These are phyloP conservation scores for Fermentozyma sake DNA, from an alignment of 1,139 yeast species.

Conservation along the genomic window DNA sequence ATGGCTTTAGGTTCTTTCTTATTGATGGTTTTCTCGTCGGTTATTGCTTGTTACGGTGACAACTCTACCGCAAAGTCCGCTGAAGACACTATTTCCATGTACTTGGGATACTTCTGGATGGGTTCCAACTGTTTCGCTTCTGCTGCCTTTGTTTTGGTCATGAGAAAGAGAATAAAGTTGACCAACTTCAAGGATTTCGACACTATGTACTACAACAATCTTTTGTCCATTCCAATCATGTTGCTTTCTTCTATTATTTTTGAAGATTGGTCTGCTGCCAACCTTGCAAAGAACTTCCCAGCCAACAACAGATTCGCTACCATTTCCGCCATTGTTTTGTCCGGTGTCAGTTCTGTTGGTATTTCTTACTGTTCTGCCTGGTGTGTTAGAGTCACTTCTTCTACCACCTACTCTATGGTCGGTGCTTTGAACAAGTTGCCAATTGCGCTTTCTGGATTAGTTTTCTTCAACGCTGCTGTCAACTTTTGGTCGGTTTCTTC, in stretches of 20 bases:
- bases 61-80: slow-evolving; percentile 31
- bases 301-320: slow-evolving; percentile 61
- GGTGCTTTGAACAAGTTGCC: slow-evolving; percentile 98
- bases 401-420: slow-evolving; percentile 98
- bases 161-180: slow-evolving; percentile 96
- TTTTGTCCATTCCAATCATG: slow-evolving; percentile 86
- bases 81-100: slow-evolving; percentile 40
- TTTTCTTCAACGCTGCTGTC: slow-evolving; percentile 92
- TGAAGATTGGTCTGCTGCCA: slow-evolving; percentile 90
- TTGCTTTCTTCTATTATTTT: slow-evolving; percentile 66
- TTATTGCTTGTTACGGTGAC: slow-evolving; percentile 88
- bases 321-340: slow-evolving; percentile 77
- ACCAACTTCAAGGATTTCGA: slow-evolving; percentile 97
- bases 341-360: slow-evolving; percentile 93
- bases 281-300: slow-evolving; percentile 76
- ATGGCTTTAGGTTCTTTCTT: slow-evolving; percentile 86
- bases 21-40: slow-evolving; percentile 88
- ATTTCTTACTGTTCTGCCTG: slow-evolving; percentile 98
- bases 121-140: slow-evolving; percentile 87
- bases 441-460: slow-evolving; percentile 88
- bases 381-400: slow-evolving; percentile 98
- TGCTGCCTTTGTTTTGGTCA: slow-evolving; percentile 86
- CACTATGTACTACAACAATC: slow-evolving; percentile 96
- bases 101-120: slow-evolving; percentile 96
- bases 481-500: slow-evolving; percentile 90